Percentiles rank a stretch among this genome's conserved stretches.
Evolutionary conservation across 441 rosid species (phyloP).

Genomic region (Francoa sonchifolia): DNA sequence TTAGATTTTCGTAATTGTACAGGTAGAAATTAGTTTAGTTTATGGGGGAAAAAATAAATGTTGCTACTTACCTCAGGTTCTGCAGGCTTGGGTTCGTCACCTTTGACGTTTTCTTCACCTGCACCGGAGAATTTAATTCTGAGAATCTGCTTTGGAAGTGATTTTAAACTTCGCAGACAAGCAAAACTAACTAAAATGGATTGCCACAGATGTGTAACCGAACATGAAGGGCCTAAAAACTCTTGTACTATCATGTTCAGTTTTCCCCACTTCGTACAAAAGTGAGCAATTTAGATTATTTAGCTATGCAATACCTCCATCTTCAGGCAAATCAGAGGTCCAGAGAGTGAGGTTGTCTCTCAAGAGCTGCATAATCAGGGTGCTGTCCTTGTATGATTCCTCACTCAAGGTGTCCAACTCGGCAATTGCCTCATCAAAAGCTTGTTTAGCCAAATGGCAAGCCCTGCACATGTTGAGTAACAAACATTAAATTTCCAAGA

Average conservation of each 20-base stretch:
- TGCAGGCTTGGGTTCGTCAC: conserved; percentile 67
- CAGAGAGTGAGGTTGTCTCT: conserved; percentile 98
- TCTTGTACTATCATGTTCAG: background rate
- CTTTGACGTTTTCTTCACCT: conserved; percentile 70
- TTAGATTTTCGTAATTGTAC: conserved; percentile 2
- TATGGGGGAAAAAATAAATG: background rate
- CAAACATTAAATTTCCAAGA: background rate
- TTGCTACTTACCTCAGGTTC: conserved; percentile 42
- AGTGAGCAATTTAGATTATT: background rate
- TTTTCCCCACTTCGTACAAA: background rate
- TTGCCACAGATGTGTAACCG: too few relatives aligned
- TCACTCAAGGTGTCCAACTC: conserved; percentile 92
- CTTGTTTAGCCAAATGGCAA: conserved; percentile 96
- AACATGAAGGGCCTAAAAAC: too few relatives aligned
- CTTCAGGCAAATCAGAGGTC: conserved; percentile 99
- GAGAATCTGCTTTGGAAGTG: background rate
- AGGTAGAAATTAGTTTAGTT: background rate
- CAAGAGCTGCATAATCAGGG: conserved; percentile 91
- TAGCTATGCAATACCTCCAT: conserved; percentile 46
- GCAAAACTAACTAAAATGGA: background rate
- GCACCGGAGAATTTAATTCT: conserved; percentile 8
- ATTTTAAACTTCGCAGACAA: too few relatives aligned
- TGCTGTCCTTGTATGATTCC: conserved; percentile 97
- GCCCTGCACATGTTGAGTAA: conserved; percentile 44
- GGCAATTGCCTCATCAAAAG: conserved; percentile 98